phyloP scores from a whole-genome alignment of 1,284 basidiomycete genomes.

The Calocybe gambosa region DNA sequence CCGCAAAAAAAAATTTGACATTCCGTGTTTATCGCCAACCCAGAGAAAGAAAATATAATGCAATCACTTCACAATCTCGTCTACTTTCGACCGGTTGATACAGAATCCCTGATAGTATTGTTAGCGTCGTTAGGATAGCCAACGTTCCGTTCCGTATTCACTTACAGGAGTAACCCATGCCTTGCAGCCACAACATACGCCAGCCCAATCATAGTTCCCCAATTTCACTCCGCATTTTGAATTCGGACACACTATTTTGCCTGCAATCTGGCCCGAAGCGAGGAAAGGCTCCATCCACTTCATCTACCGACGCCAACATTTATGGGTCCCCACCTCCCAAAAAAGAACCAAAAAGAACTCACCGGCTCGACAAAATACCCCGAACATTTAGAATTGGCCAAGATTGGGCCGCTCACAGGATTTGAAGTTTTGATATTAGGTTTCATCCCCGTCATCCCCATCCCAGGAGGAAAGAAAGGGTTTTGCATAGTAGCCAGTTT shows the following conservation, averaged over 20 bases:
- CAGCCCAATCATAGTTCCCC: constrained; percentile 97
- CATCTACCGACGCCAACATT: constrained; percentile 49
- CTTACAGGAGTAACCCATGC: constrained; percentile 86
- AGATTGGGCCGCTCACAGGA: constrained; percentile 53
- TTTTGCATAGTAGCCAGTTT: constrained; percentile 46
- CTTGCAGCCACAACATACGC: constrained; percentile 86
- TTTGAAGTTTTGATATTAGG: constrained; percentile 6
- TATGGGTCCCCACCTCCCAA: neutral
- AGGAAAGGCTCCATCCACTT: constrained; percentile 92
- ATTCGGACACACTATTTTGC: constrained; percentile 90
- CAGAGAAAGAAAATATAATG: neutral
- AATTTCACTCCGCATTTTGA: constrained; percentile 86
- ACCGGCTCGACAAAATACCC: constrained; percentile 97
- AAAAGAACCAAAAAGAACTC: constrained; percentile 21
- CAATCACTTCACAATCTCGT: constrained; percentile 56
- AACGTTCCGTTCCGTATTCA: too few species aligned
- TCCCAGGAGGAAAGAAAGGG: constrained; percentile 13
- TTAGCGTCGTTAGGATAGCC: too few species aligned
- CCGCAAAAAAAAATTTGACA: neutral
- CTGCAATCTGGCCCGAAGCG: constrained; percentile 67
- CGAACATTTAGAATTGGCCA: constrained; percentile 77
- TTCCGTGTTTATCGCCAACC: neutral
- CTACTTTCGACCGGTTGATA: constrained; percentile 85
- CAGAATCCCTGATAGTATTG: constrained; percentile 72
- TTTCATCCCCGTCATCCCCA: constrained; percentile 25